Base-by-base conservation (phyloP, 2,329 filamentous ascomycete species). In the Penicillium sp. region DNA sequence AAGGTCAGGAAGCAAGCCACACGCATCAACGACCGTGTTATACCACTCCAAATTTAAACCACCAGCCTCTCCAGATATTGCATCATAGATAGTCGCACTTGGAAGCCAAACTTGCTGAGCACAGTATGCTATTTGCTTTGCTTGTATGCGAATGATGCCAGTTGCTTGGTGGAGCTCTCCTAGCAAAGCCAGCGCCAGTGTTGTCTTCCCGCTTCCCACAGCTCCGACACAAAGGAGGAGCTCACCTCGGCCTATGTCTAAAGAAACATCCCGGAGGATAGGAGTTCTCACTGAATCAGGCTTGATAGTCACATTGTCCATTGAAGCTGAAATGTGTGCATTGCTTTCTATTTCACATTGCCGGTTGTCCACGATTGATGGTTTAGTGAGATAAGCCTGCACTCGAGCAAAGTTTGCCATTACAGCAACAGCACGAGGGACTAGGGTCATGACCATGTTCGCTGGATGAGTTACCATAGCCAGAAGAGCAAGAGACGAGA, bases 361-460 rank as follows among this genome's bases (percentile, higher is more conserved):
- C 16, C 35, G 35, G 7, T 3, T 37, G n/a, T 37, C 35, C 35
- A 8, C 6, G 2, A 37, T 37, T 37, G 16, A 19, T 37, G 35
- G 35, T 16, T 37, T 37, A 10, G 35, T 37, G n/a, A 37, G 35
- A 37, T 37, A 37, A n/a, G 35, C 2, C 27, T 39, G 37, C 19
- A 45, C 41, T 24, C 41, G 41, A 14, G n/a, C 2, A 45, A 57
- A 53, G 29, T 57, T 57, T 39, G 55, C 50, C 21, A 49, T 39
- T 21, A 48, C 19, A 31, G 55, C 29, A 48, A 53, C 35, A 1
- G 55, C 55, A 8, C 31, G 49, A 16, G 50, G 55, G 27, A 57
- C 47, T 10, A 57, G 33, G 29, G 55, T 57, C 50, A 57, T 57
- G 14, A 57, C 27, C 50, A 57, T 57, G 6, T 57, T 57, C 14